Percentiles rank a stretch among this genome's conserved stretches.
These are phyloP conservation scores for Elsinoe perseae DNA, from an alignment of 2,329 filamentous ascomycete species.

Conservation along the genomic window DNA sequence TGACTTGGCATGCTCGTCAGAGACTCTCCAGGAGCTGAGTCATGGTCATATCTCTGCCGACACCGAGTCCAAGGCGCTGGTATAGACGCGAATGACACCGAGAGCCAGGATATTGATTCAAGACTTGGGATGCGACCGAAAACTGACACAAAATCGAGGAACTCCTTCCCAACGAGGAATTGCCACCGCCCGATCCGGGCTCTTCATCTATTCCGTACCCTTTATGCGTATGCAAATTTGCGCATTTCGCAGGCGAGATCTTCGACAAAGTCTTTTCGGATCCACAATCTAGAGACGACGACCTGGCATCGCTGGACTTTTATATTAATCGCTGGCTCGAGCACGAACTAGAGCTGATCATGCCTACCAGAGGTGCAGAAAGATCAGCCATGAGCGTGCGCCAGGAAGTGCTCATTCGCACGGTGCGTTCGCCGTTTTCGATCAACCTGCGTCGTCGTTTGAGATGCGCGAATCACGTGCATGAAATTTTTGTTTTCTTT, in stretches of 20 bases:
- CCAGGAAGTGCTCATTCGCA: conserved; percentile 1
- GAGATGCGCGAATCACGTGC: not conserved
- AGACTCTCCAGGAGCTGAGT: not conserved
- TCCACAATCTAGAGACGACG: not conserved
- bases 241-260: conserved; percentile 12
- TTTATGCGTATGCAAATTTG: not conserved
- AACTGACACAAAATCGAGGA: not conserved
- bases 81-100: not conserved
- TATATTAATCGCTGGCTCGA: conserved; percentile 10
- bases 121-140: not conserved
- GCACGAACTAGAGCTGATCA: conserved; percentile 6
- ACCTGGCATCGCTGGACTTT: conserved; percentile 7
- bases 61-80: conserved; percentile 8
- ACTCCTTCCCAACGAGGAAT: not conserved
- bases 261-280: conserved; percentile 3
- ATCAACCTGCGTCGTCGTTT: conserved; percentile 9
- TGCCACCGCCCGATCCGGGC: not conserved
- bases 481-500: not conserved
- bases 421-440: conserved; percentile 3
- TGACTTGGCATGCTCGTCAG: not conserved
- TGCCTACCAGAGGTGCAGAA: not conserved
- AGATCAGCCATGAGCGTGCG: conserved; percentile 4
- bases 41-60: not conserved
- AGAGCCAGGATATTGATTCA: conserved; percentile 2
- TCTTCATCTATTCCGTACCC: conserved; percentile 2